A percentile compares a stretch with the other conserved stretches of the same genome.
These are phyloP conservation scores for Lactarius pseudohatsudake DNA, from an alignment of 768 basidiomycete genomes.

Conservation along the genomic window DNA sequence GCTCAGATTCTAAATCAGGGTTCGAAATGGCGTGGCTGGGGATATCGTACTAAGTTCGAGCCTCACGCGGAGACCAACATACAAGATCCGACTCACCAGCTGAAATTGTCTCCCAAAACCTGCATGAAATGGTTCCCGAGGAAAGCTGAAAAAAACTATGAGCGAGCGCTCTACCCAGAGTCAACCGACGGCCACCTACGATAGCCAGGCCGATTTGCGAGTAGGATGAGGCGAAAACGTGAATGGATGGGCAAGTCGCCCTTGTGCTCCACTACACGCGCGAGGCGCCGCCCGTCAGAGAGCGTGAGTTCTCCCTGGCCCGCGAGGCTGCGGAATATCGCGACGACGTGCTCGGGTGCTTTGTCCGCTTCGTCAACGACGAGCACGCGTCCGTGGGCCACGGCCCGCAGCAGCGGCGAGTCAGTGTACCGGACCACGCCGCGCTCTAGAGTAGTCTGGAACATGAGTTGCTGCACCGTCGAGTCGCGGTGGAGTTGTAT, in stretches of 20 bases:
- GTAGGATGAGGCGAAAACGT: constrained; percentile 59
- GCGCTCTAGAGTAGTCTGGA: constrained; percentile 57
- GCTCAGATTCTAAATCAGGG: constrained; percentile 65
- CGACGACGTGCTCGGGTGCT: constrained; percentile 70
- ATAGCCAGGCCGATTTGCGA: constrained; percentile 70
- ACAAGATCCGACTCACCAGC: constrained; percentile 34
- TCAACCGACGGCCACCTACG: constrained; percentile 41
- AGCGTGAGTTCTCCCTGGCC: constrained; percentile 64
- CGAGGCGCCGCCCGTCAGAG: constrained; percentile 60
- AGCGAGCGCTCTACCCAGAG: neutral
- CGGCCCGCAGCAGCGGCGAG: constrained; percentile 65
- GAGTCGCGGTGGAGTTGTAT: constrained; percentile 70
- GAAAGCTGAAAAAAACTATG: constrained; percentile 48
- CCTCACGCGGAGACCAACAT: neutral
- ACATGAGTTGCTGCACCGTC: constrained; percentile 70
- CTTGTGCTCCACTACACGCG: constrained; percentile 45
- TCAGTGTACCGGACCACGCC: constrained; percentile 61
- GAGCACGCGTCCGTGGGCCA: constrained; percentile 59
- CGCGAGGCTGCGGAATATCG: constrained; percentile 67
- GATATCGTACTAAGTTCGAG: neutral
- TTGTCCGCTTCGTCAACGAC: constrained; percentile 74
- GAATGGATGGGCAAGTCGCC: constrained; percentile 61
- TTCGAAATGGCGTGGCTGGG: constrained; percentile 60
- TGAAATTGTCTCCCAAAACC: constrained; percentile 69
- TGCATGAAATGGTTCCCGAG: constrained; percentile 72